Percentiles rank a stretch among this genome's conserved stretches.
These are phyloP conservation scores for Yamadazyma phyllophila DNA, from an alignment of 805 yeast species.

Conservation along the genomic window DNA sequence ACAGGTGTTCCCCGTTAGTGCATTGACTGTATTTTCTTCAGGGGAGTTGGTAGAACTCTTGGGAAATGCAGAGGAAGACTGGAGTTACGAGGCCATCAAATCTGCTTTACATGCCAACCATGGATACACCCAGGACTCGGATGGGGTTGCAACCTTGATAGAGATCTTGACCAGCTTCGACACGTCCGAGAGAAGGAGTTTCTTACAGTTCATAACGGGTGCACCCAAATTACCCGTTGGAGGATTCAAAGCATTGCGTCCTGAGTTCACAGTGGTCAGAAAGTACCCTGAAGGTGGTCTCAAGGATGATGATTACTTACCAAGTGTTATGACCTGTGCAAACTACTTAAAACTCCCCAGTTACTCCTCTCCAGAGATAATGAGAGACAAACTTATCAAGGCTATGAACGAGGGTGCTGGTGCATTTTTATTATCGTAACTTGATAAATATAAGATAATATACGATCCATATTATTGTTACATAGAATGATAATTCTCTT, in stretches of 20 bases:
- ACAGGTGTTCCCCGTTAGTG: conserved; percentile 72
- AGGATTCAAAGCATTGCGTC: conserved; percentile 80
- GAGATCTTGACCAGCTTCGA: conserved; percentile 57
- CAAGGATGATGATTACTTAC: conserved; percentile 74
- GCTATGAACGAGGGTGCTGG: conserved; percentile 90
- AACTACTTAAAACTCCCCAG: conserved; percentile 88
- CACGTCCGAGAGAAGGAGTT: conserved; percentile 58
- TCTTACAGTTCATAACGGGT: conserved; percentile 87
- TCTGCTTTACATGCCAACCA: conserved; percentile 79
- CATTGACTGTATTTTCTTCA: conserved; percentile 69
- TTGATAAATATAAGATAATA: not conserved
- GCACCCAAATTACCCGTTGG: conserved; percentile 93
- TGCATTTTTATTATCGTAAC: conserved; percentile 58
- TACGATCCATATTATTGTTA: too few relatives aligned
- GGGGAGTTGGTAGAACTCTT: conserved; percentile 68
- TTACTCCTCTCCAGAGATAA: conserved; percentile 60
- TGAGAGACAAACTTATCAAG: conserved; percentile 56
- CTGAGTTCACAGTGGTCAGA: conserved; percentile 83
- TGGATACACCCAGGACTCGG: conserved; percentile 76
- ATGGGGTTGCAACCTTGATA: conserved; percentile 58
- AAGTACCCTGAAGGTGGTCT: conserved; percentile 73
- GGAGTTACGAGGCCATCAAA: conserved; percentile 65
- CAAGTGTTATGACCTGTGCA: conserved; percentile 98
- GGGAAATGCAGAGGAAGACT: conserved; percentile 83
- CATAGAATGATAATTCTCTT: too few relatives aligned